Percentiles rank a stretch among this genome's conserved stretches.
phyloP scores from a whole-genome alignment of 2,329 filamentous ascomycete species.

The Aspergillus ustus region DNA sequence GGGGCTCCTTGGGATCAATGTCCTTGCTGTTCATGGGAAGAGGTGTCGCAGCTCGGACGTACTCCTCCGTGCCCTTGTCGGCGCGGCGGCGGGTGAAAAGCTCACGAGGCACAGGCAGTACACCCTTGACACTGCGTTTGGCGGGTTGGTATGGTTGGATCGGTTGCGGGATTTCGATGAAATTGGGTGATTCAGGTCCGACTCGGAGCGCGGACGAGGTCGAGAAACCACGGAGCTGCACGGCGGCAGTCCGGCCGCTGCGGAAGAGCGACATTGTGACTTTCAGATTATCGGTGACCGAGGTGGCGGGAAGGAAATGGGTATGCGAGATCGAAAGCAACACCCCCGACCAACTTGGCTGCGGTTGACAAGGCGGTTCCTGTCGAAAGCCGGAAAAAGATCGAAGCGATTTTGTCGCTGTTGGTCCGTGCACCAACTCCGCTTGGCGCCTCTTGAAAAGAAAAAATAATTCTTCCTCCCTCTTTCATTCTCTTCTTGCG shows the following conservation, averaged over 20 bases:
- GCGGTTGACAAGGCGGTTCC: conserved; percentile 27
- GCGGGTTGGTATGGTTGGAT: conserved; percentile 68
- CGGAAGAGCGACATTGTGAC: conserved; percentile 44
- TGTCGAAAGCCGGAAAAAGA: conserved; percentile 32
- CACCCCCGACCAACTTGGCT: conserved; percentile 18
- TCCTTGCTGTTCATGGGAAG: conserved; percentile 49
- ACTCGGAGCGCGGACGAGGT: conserved; percentile 42
- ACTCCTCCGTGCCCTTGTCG: conserved; percentile 65
- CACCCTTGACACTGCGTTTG: conserved; percentile 68
- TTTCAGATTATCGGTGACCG: neutral
- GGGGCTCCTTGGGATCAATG: conserved; percentile 42
- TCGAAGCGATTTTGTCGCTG: conserved; percentile 43
- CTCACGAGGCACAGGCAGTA: conserved; percentile 79
- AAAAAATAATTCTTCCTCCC: conserved; percentile 37
- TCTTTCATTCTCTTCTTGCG: conserved; percentile 37
- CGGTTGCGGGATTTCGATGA: conserved; percentile 78
- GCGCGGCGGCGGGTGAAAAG: conserved; percentile 69
- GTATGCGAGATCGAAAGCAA: conserved; percentile 8
- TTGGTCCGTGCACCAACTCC: conserved; percentile 42
- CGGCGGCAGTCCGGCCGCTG: conserved; percentile 37
- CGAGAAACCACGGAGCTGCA: conserved; percentile 47
- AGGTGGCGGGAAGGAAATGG: neutral
- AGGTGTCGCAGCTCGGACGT: conserved; percentile 65
- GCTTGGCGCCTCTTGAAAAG: conserved; percentile 41
- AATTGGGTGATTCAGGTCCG: conserved; percentile 81